Evolutionary conservation across 331 rosid genomes (phyloP).

Genomic region (Quercus lobata): DNA sequence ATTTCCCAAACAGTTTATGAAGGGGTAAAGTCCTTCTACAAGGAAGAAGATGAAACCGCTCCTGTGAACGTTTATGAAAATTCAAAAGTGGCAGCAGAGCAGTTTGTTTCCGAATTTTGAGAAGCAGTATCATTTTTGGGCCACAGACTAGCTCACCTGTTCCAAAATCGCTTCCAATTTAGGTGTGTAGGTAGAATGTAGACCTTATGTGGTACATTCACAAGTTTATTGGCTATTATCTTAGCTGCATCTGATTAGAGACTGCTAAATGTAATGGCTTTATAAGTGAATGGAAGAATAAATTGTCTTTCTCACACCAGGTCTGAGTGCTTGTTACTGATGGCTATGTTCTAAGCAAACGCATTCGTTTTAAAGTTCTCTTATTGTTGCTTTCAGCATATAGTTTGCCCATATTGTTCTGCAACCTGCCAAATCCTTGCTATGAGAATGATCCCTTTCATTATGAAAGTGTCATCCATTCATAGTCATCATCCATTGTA

Average conservation of each 20-base stretch:
- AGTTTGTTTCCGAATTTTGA: constrained; percentile 64
- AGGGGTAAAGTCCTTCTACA: constrained; percentile 80
- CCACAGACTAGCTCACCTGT: constrained; percentile 82
- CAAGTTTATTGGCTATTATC: constrained; percentile 9
- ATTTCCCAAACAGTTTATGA: constrained; percentile 64
- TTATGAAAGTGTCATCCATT: neutral
- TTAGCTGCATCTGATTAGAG: neutral
- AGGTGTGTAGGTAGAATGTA: constrained; percentile 37
- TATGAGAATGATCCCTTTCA: neutral
- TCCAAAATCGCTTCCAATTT: constrained; percentile 89
- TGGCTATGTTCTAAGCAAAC: neutral
- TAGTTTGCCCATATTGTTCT: neutral
- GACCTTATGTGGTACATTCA: neutral
- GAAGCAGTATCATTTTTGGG: constrained; percentile 94
- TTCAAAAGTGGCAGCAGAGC: constrained; percentile 77
- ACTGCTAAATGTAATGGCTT: neutral
- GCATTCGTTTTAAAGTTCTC: neutral
- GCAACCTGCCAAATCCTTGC: neutral
- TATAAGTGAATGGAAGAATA: neutral
- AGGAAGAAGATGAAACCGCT: constrained; percentile 66
- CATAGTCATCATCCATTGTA: neutral
- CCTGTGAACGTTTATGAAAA: constrained; percentile 80
- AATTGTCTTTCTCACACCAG: too few species aligned
- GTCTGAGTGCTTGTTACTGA: neutral
- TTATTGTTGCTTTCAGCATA: neutral